Evolutionary conservation across 2,329 filamentous ascomycete genomes (phyloP).

Genomic region (Thelonectria rubi): DNA sequence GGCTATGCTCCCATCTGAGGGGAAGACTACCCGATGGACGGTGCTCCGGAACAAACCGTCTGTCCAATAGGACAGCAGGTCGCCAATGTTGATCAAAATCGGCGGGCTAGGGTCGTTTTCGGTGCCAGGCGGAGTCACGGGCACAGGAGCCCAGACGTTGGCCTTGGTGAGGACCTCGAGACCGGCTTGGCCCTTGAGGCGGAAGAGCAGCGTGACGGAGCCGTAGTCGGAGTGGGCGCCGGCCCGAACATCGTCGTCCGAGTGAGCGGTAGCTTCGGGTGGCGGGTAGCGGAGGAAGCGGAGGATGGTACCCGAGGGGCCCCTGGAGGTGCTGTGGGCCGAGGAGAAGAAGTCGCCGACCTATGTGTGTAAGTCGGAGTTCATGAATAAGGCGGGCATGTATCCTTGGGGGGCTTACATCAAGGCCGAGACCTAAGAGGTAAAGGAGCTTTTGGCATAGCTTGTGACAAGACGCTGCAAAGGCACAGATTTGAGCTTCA

Average conservation of each 20-base stretch:
- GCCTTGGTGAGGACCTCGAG: constrained; percentile 78
- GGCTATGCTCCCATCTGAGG: constrained; percentile 37
- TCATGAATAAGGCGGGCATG: background rate
- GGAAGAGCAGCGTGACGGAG: constrained; percentile 80
- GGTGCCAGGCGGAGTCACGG: constrained; percentile 70
- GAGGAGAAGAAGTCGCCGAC: constrained; percentile 63
- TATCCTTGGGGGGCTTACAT: constrained; percentile 53
- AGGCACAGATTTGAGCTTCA: constrained; percentile 69
- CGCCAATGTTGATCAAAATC: constrained; percentile 81
- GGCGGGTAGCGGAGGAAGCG: constrained; percentile 79
- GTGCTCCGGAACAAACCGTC: constrained; percentile 87
- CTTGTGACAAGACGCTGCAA: constrained; percentile 74
- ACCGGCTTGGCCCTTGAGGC: constrained; percentile 83
- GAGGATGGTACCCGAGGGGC: constrained; percentile 67
- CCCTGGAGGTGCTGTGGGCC: constrained; percentile 57
- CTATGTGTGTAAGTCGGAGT: constrained; percentile 35
- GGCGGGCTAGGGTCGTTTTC: constrained; percentile 70
- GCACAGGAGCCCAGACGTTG: constrained; percentile 68
- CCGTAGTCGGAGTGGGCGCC: constrained; percentile 93
- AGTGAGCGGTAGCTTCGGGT: constrained; percentile 53
- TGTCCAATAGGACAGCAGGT: constrained; percentile 86
- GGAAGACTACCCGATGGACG: constrained; percentile 86
- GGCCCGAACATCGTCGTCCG: constrained; percentile 75
- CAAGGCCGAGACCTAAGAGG: constrained; percentile 81
- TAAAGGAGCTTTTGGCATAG: constrained; percentile 78